These are phyloP conservation scores for Nakazawaea wickerhamii DNA, from an alignment of 805 yeast species.

Conservation along the genomic window DNA sequence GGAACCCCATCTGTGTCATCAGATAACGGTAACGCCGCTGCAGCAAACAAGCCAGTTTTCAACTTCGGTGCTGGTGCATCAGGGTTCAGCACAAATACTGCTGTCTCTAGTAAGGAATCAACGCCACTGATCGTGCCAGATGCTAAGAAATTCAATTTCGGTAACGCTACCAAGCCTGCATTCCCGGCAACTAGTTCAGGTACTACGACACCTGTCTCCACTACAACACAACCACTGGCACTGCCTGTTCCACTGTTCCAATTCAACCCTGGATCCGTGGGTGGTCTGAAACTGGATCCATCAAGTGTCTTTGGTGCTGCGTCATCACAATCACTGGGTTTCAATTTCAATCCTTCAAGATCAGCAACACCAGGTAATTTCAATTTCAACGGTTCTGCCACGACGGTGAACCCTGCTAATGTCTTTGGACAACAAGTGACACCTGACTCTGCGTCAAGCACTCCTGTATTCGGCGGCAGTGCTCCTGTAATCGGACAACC, in stretches of 20 bases:
- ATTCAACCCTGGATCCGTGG: conserved; percentile 2
- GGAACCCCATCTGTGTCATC: conserved; percentile 5
- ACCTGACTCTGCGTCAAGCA: neutral
- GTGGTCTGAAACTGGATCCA: conserved; percentile 5
- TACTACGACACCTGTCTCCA: neutral
- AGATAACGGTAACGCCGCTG: neutral
- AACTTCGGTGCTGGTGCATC: neutral
- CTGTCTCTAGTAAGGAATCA: conserved; percentile 6
- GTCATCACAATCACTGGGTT: conserved; percentile 1
- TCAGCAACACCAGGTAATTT: conserved; percentile 8
- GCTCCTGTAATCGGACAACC: neutral
- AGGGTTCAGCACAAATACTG: neutral
- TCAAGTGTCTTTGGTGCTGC: conserved; percentile 8
- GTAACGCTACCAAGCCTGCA: conserved; percentile 1
- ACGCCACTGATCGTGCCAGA: conserved; percentile 7
- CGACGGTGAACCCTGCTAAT: conserved; percentile 1
- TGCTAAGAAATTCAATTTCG: neutral
- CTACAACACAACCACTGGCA: neutral
- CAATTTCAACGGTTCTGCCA: neutral
- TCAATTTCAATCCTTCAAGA: conserved; percentile 7
- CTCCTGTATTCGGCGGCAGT: conserved; percentile 2
- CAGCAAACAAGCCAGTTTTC: neutral
- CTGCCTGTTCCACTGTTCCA: conserved; percentile 3
- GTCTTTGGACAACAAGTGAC: conserved; percentile 8
- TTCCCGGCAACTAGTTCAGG: conserved; percentile 1